Percentiles rank a stretch among this genome's conserved stretches.
Conservation (phyloP, 306 rosid genomes). For the Ammopiptanthus mongolicus region DNA sequence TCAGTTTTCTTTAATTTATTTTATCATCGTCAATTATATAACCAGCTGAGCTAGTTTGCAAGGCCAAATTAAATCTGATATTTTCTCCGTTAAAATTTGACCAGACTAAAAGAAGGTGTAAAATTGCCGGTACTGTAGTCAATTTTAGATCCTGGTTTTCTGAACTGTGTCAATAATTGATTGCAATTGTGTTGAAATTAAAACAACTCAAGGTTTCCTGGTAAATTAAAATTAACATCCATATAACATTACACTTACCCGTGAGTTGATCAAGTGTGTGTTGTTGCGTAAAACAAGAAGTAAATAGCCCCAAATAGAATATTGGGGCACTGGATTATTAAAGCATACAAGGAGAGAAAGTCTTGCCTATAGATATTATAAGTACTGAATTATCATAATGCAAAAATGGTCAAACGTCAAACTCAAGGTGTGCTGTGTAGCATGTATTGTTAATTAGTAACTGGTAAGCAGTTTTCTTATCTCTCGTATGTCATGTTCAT, state of each 20-base stretch:
- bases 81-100: not conserved
- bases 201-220: not conserved
- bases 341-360: not conserved
- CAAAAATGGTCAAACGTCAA: constrained; percentile 20
- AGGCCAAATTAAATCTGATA: not conserved
- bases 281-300: constrained; percentile 7
- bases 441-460: not conserved
- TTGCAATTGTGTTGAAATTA: not conserved
- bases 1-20: too few species aligned
- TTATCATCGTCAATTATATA: too few species aligned
- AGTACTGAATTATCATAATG: not conserved
- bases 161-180: not conserved
- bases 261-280: not conserved
- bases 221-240: not conserved
- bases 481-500: constrained; percentile 17
- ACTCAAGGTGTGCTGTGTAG: not conserved
- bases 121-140: not conserved
- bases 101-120: not conserved
- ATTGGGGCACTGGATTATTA: not conserved
- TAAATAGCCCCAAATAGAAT: not conserved
- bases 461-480: not conserved
- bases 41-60: not conserved
- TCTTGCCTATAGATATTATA: not conserved
- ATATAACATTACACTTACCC: not conserved
- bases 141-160: not conserved